phyloP scores from a whole-genome alignment of 495 filamentous ascomycete species.

The Penicillium canescens region DNA sequence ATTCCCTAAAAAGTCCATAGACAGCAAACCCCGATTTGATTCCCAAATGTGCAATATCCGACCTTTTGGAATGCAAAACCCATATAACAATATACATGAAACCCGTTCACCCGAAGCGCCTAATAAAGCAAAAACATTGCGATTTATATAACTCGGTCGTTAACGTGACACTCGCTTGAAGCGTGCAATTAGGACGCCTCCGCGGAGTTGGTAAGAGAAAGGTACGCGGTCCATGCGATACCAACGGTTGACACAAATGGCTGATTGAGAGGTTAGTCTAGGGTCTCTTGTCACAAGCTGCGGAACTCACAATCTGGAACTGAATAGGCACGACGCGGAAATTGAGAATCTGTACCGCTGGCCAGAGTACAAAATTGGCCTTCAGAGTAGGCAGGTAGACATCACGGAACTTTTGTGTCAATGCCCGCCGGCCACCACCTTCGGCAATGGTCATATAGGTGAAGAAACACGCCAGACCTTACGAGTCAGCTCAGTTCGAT shows the following conservation, averaged over 20 bases:
- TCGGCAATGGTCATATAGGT: conserved; percentile 96
- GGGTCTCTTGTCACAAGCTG: background rate
- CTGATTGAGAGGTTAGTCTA: conserved; percentile 43
- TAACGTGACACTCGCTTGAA: conserved; percentile 16
- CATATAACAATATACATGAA: conserved; percentile 16
- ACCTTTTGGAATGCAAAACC: conserved; percentile 24
- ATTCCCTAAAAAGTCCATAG: background rate
- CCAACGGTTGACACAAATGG: conserved; percentile 95
- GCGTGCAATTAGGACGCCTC: conserved; percentile 55
- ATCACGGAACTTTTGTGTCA: conserved; percentile 83
- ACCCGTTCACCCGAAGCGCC: conserved; percentile 19
- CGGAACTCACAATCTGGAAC: conserved; percentile 85
- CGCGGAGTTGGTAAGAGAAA: conserved; percentile 89
- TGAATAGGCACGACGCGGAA: conserved; percentile 94
- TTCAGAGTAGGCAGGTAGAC: conserved; percentile 93
- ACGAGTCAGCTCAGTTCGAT: conserved; percentile 13
- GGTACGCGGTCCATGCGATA: conserved; percentile 99
- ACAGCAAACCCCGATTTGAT: background rate
- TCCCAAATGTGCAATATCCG: conserved; percentile 5
- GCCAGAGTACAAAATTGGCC: conserved; percentile 96
- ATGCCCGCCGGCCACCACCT: conserved; percentile 79
- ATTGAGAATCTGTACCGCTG: conserved; percentile 93
- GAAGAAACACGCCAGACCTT: conserved; percentile 86
- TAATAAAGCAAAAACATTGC: conserved; percentile 5
- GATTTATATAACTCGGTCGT: conserved; percentile 18